Base-by-base conservation (phyloP, 768 basidiomycete genomes). In the Mycena albidolilacea region DNA sequence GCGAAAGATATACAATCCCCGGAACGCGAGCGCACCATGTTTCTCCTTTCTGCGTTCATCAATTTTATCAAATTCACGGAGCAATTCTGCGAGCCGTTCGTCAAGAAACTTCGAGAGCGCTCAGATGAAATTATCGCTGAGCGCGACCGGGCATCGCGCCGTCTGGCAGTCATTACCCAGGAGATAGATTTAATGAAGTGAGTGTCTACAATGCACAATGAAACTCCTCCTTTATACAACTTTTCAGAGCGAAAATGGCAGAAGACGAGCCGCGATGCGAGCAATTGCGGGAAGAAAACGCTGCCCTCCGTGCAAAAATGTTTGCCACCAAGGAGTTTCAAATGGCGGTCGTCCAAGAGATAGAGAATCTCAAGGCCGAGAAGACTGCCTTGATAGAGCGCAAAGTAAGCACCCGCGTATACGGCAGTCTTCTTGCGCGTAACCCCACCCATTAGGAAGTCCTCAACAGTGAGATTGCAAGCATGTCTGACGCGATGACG, bases 61-160 rank as follows among this genome's bases (percentile, higher is more conserved):
- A 98, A 98, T 82, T 95, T 97, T 80, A 90, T 96, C 81, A 95
- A 95, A 81, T 97, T 97, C 81, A 92, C 91, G 15, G 93, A 92
- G 76, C 93, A 95, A 75, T 86, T 84, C 71, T 91, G 90, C 76
- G 86, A 88, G 50, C 81, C 86, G 3, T 91, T 93, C 71, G 85
- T 93, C 19, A 85, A 85, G 67, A 86, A 87, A n/a, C 82, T 96
- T 35, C 88, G 90, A 54, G 89, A 91, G 14, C 85, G 87, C 70
- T 92, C 91, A 12, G 82, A 90, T 19, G 81, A 85, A 14, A 78
- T 93, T 37, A 83, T 90, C 61, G 82, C 89, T 41, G 91, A 95
- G 76, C 86, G 93, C n/a, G 90, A 91, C 55, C 85, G 88, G 35
- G 84, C 91, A 12, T 76, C 83, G 0, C 85, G 87, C 46, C 87